Conservation (phyloP, 176 grass and related monocot species). For the Musa troglodytarum region DNA sequence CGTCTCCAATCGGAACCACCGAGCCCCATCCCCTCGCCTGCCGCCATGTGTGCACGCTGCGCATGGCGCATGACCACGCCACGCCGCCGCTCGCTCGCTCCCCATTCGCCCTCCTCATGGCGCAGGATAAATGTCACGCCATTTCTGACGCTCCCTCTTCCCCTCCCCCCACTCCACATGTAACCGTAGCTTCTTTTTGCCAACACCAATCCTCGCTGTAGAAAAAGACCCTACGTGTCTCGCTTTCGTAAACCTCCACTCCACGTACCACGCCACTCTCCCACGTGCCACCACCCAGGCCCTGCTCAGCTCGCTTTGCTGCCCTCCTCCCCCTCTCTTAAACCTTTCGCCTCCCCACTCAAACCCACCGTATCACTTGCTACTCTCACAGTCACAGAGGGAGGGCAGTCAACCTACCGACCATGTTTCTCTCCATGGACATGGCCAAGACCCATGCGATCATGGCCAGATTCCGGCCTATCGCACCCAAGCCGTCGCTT, state of each 20-base stretch:
- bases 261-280: slow-evolving; percentile 3
- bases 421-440: slow-evolving; percentile 58
- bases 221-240: not conserved
- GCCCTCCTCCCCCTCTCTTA: slow-evolving; percentile 57
- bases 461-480: slow-evolving; percentile 80
- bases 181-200: not conserved
- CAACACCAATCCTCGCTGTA: no score
- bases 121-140: slow-evolving; percentile 7
- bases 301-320: slow-evolving; percentile 26
- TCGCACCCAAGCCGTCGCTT: slow-evolving; percentile 71
- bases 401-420: not conserved
- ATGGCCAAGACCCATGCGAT: slow-evolving; percentile 90
- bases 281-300: slow-evolving; percentile 7
- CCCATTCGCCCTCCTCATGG: not conserved
- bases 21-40: not conserved
- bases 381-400: no score
- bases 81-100: not conserved
- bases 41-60: slow-evolving; percentile 5
- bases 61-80: not conserved
- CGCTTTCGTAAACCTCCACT: not conserved
- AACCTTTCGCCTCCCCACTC: slow-evolving; percentile 4
- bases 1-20: slow-evolving; percentile 30
- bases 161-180: not conserved
- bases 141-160: slow-evolving; percentile 9
- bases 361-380: not conserved